Evolutionary conservation across 176 grass and related monocot species (phyloP).

Genomic region (Miscanthus lutarioriparius): DNA sequence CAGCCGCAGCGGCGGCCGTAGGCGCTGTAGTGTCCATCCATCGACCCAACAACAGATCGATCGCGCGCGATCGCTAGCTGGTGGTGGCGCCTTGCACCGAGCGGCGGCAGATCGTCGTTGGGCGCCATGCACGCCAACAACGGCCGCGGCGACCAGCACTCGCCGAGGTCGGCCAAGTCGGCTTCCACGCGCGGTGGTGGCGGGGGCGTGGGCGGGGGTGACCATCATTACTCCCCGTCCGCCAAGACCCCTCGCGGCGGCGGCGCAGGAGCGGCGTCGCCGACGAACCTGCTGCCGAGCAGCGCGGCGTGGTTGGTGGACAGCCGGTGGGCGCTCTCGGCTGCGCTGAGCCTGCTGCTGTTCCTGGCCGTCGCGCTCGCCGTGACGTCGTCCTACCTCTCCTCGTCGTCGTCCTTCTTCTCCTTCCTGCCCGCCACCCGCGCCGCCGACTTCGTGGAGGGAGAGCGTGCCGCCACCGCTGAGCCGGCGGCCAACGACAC

Average conservation of each 20-base stretch:
- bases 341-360: constrained; percentile 39
- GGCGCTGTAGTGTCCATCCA: background rate
- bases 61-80: background rate
- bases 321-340: constrained; percentile 35
- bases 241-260: constrained; percentile 23
- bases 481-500: background rate
- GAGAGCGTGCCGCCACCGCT: background rate
- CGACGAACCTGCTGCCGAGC: constrained; percentile 5
- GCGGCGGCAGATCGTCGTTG: background rate
- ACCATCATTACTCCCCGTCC: constrained; percentile 21
- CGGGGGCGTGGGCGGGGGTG: background rate
- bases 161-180: constrained; percentile 33
- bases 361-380: constrained; percentile 46
- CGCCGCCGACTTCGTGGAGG: background rate
- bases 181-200: background rate
- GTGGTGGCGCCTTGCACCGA: background rate
- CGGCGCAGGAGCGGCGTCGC: background rate
- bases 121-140: constrained; percentile 24
- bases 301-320: constrained; percentile 26
- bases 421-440: background rate
- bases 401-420: constrained; percentile 17
- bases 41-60: background rate
- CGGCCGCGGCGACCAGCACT: constrained; percentile 25
- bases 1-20: too few species aligned
- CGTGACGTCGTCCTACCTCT: constrained; percentile 18